A percentile compares a stretch with the other conserved stretches of the same genome.
These are phyloP conservation scores for Cokeromyces recurvatus DNA, from an alignment of 371 early-diverging fungal species.

Conservation along the genomic window DNA sequence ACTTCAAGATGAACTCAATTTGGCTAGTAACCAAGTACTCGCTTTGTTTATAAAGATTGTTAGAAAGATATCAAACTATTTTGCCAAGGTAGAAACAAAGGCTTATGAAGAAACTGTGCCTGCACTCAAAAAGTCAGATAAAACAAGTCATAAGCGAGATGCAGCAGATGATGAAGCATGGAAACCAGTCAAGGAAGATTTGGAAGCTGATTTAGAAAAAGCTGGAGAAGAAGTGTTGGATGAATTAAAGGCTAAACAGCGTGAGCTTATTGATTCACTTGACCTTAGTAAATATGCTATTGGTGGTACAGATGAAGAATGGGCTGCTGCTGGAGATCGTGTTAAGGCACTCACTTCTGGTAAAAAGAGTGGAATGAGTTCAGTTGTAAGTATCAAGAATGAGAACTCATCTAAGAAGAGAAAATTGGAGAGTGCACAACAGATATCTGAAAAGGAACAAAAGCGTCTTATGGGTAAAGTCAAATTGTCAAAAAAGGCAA, in stretches of 20 bases:
- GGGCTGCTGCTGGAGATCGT: conserved; percentile 59
- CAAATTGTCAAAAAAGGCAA: conserved; percentile 48
- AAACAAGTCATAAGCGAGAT: conserved; percentile 45
- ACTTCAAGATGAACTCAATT: conserved; percentile 77
- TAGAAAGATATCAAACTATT: conserved; percentile 68
- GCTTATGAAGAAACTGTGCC: conserved; percentile 34
- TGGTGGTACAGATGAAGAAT: conserved; percentile 68
- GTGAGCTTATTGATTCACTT: conserved; percentile 77
- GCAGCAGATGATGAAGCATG: conserved; percentile 77
- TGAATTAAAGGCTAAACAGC: conserved; percentile 69
- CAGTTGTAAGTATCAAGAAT: conserved; percentile 75
- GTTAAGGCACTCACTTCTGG: conserved; percentile 41
- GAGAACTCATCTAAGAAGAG: conserved; percentile 69
- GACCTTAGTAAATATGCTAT: conserved; percentile 76
- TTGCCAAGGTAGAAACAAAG: conserved; percentile 53
- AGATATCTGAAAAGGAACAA: conserved; percentile 50
- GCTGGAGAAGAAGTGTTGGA: conserved; percentile 72
- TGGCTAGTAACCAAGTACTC: conserved; percentile 83
- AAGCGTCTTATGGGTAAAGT: conserved; percentile 42
- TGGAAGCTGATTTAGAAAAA: conserved; percentile 79
- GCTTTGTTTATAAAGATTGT: conserved; percentile 92
- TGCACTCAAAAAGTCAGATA: conserved; percentile 17
- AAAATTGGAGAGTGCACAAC: conserved; percentile 41
- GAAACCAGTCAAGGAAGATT: conserved; percentile 70
- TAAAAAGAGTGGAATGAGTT: conserved; percentile 44